These are phyloP conservation scores for Trematosphaeria pertusa DNA, from an alignment of 2,329 filamentous ascomycete species.

Conservation along the genomic window DNA sequence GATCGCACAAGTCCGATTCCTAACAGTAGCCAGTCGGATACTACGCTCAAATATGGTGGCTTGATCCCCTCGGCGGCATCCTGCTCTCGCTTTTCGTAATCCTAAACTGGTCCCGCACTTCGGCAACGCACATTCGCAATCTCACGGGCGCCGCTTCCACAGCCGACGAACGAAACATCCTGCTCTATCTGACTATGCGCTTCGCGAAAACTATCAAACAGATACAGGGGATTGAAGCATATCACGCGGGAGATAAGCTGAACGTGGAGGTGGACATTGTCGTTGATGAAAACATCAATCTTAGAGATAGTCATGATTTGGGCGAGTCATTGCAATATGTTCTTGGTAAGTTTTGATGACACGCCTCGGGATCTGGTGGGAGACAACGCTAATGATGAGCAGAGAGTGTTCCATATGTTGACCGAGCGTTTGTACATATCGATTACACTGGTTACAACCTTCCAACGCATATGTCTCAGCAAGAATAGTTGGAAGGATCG, in stretches of 20 bases:
- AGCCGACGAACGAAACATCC: constrained; percentile 81
- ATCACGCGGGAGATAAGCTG: constrained; percentile 84
- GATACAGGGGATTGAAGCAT: constrained; percentile 84
- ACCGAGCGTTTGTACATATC: constrained; percentile 61
- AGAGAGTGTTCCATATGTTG: constrained; percentile 78
- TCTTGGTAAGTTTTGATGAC: constrained; percentile 58
- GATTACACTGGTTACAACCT: constrained; percentile 60
- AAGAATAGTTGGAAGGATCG: too few species aligned
- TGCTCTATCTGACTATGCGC: constrained; percentile 91
- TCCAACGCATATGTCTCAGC: constrained; percentile 59
- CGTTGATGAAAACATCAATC: constrained; percentile 74
- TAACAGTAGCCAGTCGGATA: constrained; percentile 64
- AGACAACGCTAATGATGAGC: constrained; percentile 13
- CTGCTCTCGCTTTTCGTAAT: constrained; percentile 81
- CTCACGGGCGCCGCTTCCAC: constrained; percentile 79
- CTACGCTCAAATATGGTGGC: constrained; percentile 81
- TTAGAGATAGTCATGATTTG: constrained; percentile 83
- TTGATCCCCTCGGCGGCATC: constrained; percentile 80
- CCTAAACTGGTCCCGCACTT: constrained; percentile 77
- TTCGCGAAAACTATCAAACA: constrained; percentile 87
- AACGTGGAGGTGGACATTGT: constrained; percentile 87
- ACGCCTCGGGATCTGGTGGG: background rate
- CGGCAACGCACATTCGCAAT: constrained; percentile 78
- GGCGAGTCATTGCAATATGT: constrained; percentile 82
- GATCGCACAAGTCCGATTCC: background rate